phyloP scores from a whole-genome alignment of 2,329 filamentous ascomycete genomes.

The Pyrenochaeta sp. region DNA sequence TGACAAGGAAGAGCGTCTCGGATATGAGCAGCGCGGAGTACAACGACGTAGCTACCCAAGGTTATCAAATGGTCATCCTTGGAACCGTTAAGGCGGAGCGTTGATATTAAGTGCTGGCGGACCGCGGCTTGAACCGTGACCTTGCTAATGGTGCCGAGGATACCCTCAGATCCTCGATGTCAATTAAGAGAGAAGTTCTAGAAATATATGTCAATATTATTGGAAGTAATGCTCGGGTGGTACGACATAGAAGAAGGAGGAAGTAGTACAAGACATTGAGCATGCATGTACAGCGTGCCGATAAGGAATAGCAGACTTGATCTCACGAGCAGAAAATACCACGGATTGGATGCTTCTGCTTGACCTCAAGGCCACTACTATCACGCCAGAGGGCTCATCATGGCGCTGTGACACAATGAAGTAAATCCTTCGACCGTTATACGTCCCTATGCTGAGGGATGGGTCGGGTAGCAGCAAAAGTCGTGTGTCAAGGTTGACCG shows the following conservation, averaged over 20 bases:
- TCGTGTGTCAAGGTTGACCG: slow-evolving; percentile 13
- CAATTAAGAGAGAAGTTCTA: slow-evolving; percentile 30
- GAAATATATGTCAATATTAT: slow-evolving; percentile 44
- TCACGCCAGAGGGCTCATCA: slow-evolving; percentile 35
- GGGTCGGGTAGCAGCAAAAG: slow-evolving; percentile 18
- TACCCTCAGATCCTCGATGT: slow-evolving; percentile 23
- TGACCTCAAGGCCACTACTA: slow-evolving; percentile 29
- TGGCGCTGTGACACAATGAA: slow-evolving; percentile 40
- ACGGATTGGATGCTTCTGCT: slow-evolving; percentile 33
- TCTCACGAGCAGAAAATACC: slow-evolving; percentile 19
- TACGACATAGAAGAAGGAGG: slow-evolving; percentile 39
- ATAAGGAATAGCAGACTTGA: slow-evolving; percentile 32
- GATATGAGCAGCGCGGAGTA: slow-evolving; percentile 26
- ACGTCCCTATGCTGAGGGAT: slow-evolving; percentile 25
- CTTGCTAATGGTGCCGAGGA: slow-evolving; percentile 25
- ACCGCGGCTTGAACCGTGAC: slow-evolving; percentile 37
- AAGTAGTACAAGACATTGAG: slow-evolving; percentile 41
- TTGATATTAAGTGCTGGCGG: slow-evolving; percentile 35
- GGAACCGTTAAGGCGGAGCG: slow-evolving; percentile 28
- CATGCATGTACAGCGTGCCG: slow-evolving; percentile 32
- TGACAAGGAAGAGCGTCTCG: slow-evolving; percentile 28
- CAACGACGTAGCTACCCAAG: slow-evolving; percentile 20
- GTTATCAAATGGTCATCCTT: slow-evolving; percentile 29
- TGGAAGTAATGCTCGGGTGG: slow-evolving; percentile 38
- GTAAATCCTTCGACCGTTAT: slow-evolving; percentile 28